Evolutionary conservation across 2,329 filamentous ascomycete genomes (phyloP), one percentile per base, ranked within the genome.

Genomic region (Clarireedia sp.): DNA sequence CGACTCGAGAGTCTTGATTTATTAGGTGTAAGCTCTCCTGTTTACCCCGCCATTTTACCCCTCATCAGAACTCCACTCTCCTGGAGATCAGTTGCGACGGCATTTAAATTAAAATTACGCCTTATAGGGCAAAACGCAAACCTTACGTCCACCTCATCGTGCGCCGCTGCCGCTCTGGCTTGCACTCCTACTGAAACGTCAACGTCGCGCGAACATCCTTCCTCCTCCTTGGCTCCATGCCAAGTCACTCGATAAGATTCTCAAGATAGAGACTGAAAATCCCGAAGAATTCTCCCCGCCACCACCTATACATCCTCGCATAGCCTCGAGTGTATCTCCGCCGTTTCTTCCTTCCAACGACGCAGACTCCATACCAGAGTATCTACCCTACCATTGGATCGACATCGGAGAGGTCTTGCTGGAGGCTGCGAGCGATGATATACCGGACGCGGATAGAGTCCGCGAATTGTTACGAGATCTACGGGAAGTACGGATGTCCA

Each of bases 331-430:
- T 19, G 68, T 83, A 0, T 82, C 84, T 0, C 82, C 91, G 3
- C 92, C 92, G 0, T 96, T 96, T 68, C 72, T 95, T 1, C 81
- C 83, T 1, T 85, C 85, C 16, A 89, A 87, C 60, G 90, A 86
- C 0, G 82, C 85, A 19, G 75, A 81, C 47, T 81, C 86, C 1
- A 82, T 85, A 8, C 73, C 83, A 0, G 82, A 83, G 41, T 82
- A 85, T 14, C 75, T 99, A 33, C 94, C 94, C 0, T 97, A 95
- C 69, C 92, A 97, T 74, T 99, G 92, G 91, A 80, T 95, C 43
- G 94, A 97, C 72, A 74, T 97, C 8, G 86, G 87, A 17, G 90
- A 96, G 71, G 83, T 95, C 68, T 75, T 99, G 46, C 80, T 99
- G 2, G 87, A 91, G 47, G 86, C 89, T 54, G 91, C 91, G 3